Base-by-base conservation (phyloP, 495 filamentous ascomycete species). In the Xylaria acuta region DNA sequence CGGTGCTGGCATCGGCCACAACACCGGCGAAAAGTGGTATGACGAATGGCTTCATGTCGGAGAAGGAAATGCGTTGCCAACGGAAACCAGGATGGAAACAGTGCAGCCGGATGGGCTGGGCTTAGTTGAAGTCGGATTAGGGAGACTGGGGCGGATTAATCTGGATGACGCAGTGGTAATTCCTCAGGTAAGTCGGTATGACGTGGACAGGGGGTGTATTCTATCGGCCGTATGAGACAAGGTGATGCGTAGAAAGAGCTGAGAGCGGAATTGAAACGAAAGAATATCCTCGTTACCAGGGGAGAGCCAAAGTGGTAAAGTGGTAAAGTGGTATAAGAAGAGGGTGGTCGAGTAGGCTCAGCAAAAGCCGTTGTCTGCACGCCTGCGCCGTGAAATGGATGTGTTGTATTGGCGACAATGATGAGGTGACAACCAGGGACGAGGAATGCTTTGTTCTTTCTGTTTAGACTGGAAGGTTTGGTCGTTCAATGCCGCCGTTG, bases 11-110 rank as follows among this genome's bases (percentile, higher is more conserved):
- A 20, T 36, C 58, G 49, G 64, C 38, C 47, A 72, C 71, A 22
- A 65, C 51, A 27, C 68, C 45, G 65, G 72, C 67, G 22, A 74
- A n/a, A 5, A 78, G 34, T 34, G 74, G n/a, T 69, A 76, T 51
- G 56, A 63, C 25, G 70, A 74, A 30, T 36, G 59, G 68, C 73
- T 74, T 79, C 75, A 72, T 72, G 41, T 54, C 25, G 51, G 38
- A 66, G 54, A 38, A 22, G 22, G 32, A 32, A 20, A n/a, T 66
- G 4, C 30, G 63, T 56, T 59, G 11, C 14, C 49, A 60, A 51
- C 32, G 47, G 54, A 47, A 49, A 54, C 60, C 25, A 25, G 43
- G 22, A 56, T 47, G 11, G 20, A 40, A 60, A 51, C 27, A 34
- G 60, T 32, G 36, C 25, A 51, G 16, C 36, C 18, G 36, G 36